A percentile compares a stretch with the other conserved stretches of the same genome.
phyloP scores from a whole-genome alignment of 2,329 filamentous ascomycete genomes.

The Penicillium hesseltinei region DNA sequence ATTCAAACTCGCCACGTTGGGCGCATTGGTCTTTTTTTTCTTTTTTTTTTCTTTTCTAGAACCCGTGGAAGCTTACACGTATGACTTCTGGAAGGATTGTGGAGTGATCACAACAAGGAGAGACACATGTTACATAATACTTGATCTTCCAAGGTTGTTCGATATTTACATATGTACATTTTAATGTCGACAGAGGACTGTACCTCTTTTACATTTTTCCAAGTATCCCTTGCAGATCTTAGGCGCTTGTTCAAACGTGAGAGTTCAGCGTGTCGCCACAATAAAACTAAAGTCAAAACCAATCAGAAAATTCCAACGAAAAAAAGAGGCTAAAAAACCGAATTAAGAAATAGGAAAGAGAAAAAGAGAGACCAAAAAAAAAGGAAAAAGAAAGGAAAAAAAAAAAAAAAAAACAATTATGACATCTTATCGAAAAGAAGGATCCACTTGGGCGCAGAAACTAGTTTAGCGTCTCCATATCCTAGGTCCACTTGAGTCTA shows the following conservation, averaged over 20 bases:
- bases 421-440: constrained; percentile 11
- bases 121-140: not conserved
- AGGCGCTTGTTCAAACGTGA: constrained; percentile 11
- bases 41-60: not conserved
- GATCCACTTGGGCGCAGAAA: constrained; percentile 8
- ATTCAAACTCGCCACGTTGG: constrained; percentile 9
- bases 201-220: not conserved
- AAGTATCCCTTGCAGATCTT: constrained; percentile 8
- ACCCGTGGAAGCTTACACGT: constrained; percentile 10
- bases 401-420: constrained; percentile 1
- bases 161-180: not conserved
- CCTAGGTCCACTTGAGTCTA: not conserved
- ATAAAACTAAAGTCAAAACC: not conserved
- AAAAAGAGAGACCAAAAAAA: not conserved
- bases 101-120: constrained; percentile 4
- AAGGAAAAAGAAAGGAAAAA: too few species aligned
- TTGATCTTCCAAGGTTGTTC: not conserved
- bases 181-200: not conserved
- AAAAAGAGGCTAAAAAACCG: not conserved
- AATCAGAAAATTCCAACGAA: not conserved
- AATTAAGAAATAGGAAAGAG: not conserved
- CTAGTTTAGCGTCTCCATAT: constrained; percentile 4
- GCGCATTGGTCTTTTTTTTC: not conserved
- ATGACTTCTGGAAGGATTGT: constrained; percentile 9
- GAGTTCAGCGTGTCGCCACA: constrained; percentile 5